Conservation (phyloP, 2,329 filamentous ascomycete species). For the Alternaria viburni region DNA sequence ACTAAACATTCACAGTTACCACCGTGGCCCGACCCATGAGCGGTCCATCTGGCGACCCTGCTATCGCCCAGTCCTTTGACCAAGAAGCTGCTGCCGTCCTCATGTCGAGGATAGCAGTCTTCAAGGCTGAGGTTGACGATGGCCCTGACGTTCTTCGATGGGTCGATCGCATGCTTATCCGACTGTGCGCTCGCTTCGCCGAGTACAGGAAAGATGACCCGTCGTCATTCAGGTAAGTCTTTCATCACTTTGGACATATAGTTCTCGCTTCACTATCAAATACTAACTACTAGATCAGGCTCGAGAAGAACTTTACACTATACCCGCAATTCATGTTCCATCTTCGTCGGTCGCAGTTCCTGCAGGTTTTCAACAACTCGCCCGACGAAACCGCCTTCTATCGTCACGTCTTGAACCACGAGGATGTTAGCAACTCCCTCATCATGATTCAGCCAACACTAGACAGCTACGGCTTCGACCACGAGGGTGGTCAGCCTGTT, state of each 20-base stretch:
- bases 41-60: constrained; percentile 90
- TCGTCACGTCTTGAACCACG: constrained; percentile 93
- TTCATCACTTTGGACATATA: background rate
- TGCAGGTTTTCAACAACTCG: constrained; percentile 99
- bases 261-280: background rate
- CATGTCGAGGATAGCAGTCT: constrained; percentile 99
- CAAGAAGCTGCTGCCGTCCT: constrained; percentile 97
- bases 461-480: constrained; percentile 96
- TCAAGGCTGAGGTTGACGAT: constrained; percentile 98
- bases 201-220: constrained; percentile 98
- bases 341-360: constrained; percentile 91
- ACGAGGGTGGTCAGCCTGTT: constrained; percentile 92
- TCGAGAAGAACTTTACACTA: constrained; percentile 97
- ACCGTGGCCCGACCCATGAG: constrained; percentile 91
- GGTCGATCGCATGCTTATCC: constrained; percentile 98
- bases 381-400: constrained; percentile 99
- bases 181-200: constrained; percentile 93
- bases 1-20: constrained; percentile 65
- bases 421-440: constrained; percentile 94
- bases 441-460: constrained; percentile 99
- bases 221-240: constrained; percentile 78
- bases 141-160: constrained; percentile 97
- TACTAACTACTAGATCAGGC: constrained; percentile 47
- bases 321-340: constrained; percentile 99
- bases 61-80: constrained; percentile 95